These are phyloP conservation scores for Metschnikowia baotianmanensis DNA, from an alignment of 805 yeast genomes.

Conservation along the genomic window DNA sequence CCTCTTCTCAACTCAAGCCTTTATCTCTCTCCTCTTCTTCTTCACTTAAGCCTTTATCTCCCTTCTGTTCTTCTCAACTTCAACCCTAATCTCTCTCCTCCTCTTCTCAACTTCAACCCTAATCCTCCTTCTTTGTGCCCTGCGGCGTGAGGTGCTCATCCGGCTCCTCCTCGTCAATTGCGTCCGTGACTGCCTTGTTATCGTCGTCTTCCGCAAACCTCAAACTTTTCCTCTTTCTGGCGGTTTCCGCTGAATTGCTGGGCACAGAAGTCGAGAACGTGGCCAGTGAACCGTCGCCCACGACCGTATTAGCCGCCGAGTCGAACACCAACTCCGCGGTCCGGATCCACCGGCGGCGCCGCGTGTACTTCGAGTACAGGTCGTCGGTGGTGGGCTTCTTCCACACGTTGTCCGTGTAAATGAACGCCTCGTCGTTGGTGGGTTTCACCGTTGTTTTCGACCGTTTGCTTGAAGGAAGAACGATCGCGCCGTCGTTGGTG, in stretches of 20 bases:
- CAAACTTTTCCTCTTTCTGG: slow-evolving; percentile 39
- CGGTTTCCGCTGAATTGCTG: slow-evolving; percentile 6
- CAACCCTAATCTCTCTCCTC: no score
- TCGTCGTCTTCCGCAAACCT: slow-evolving; percentile 38
- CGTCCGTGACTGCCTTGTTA: background rate
- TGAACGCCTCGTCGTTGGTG: slow-evolving; percentile 75
- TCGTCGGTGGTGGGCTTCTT: slow-evolving; percentile 85
- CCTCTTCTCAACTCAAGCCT: no score
- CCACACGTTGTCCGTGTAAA: slow-evolving; percentile 93
- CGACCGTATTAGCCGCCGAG: slow-evolving; percentile 9
- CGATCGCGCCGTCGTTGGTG: slow-evolving; percentile 83
- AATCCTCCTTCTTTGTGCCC: slow-evolving; percentile 11
- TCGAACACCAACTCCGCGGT: slow-evolving; percentile 76
- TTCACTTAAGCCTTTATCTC: no score
- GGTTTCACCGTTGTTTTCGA: slow-evolving; percentile 66
- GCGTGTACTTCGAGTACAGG: slow-evolving; percentile 83
- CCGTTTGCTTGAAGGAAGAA: slow-evolving; percentile 59
- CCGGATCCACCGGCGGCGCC: slow-evolving; percentile 94
- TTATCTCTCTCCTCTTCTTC: no score
- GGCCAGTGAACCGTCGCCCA: slow-evolving; percentile 6
- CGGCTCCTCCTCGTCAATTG: slow-evolving; percentile 4
- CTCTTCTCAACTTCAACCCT: no score
- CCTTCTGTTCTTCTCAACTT: no score
- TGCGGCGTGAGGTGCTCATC: slow-evolving; percentile 1
- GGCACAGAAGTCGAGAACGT: slow-evolving; percentile 5